Conservation (phyloP, 1,139 yeast species). For the Yarrowia galli region DNA sequence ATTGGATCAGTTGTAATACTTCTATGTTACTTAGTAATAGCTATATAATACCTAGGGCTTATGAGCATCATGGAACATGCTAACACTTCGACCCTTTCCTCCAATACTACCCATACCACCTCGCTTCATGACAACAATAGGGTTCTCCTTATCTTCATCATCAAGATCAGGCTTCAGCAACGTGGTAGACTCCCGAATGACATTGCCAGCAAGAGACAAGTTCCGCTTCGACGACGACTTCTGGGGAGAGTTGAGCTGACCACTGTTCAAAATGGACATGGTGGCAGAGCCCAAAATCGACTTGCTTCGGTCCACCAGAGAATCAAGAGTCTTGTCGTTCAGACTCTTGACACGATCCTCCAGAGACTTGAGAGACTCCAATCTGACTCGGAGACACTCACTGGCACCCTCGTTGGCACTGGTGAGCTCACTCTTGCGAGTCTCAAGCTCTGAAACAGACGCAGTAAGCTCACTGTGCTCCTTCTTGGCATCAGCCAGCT, state of each 20-base stretch:
- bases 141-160: constrained; percentile 36
- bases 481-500: background rate
- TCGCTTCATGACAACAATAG: constrained; percentile 25
- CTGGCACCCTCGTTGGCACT: constrained; percentile 25
- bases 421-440: background rate
- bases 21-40: background rate
- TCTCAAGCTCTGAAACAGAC: background rate
- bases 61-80: constrained; percentile 26
- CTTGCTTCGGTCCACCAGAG: constrained; percentile 33
- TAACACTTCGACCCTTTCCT: constrained; percentile 35
- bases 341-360: constrained; percentile 30
- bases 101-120: constrained; percentile 18
- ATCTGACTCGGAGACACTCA: constrained; percentile 15
- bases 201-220: constrained; percentile 25
- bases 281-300: constrained; percentile 32
- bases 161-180: constrained; percentile 20
- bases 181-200: constrained; percentile 10
- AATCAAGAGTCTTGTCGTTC: constrained; percentile 24
- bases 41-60: background rate
- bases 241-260: constrained; percentile 15
- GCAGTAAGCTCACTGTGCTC: constrained; percentile 4
- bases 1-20: background rate
- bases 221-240: constrained; percentile 12
- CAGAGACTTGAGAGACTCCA: constrained; percentile 17
- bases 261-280: constrained; percentile 35